A percentile compares a stretch with the other conserved stretches of the same genome.
Evolutionary conservation across 2,329 filamentous ascomycete genomes (phyloP).

Genomic region (Hymenoscyphus scutula): DNA sequence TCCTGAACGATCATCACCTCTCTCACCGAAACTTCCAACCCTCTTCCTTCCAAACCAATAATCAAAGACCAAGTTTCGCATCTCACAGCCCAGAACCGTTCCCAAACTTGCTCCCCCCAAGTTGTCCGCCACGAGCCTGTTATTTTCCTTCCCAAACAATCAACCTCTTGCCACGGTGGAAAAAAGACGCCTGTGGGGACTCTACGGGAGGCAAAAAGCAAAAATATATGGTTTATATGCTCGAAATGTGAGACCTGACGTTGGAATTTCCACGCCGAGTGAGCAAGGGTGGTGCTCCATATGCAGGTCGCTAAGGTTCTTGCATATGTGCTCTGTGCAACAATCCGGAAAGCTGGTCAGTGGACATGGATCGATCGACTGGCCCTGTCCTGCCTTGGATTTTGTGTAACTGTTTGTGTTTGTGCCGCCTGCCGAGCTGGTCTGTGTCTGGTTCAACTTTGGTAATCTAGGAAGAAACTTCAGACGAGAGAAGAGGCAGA

Average conservation of each 20-base stretch:
- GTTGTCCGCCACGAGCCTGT: neutral
- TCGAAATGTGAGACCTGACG: conserved; percentile 4
- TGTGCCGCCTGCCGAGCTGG: conserved; percentile 18
- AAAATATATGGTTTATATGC: neutral
- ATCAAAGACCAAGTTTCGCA: conserved; percentile 3
- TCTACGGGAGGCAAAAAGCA: neutral
- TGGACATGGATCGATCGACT: neutral
- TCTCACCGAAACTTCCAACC: neutral
- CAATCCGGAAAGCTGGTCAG: conserved; percentile 7
- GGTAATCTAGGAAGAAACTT: conserved; percentile 1
- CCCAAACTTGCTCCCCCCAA: neutral
- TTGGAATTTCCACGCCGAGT: neutral
- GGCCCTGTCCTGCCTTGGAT: neutral
- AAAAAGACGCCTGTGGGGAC: neutral
- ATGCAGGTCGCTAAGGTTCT: conserved; percentile 4
- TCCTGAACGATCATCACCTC: neutral
- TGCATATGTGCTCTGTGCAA: neutral
- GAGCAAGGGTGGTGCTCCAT: neutral
- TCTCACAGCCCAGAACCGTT: neutral
- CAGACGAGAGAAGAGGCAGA: neutral
- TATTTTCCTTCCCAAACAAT: neutral
- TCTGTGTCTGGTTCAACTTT: neutral
- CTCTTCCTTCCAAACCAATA: neutral
- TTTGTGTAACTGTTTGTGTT: conserved; percentile 20
- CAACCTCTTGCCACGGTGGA: neutral